A percentile compares a stretch with the other conserved stretches of the same genome.
Evolutionary conservation across 2,329 filamentous ascomycete genomes (phyloP).

Genomic region (Nemania serpens): DNA sequence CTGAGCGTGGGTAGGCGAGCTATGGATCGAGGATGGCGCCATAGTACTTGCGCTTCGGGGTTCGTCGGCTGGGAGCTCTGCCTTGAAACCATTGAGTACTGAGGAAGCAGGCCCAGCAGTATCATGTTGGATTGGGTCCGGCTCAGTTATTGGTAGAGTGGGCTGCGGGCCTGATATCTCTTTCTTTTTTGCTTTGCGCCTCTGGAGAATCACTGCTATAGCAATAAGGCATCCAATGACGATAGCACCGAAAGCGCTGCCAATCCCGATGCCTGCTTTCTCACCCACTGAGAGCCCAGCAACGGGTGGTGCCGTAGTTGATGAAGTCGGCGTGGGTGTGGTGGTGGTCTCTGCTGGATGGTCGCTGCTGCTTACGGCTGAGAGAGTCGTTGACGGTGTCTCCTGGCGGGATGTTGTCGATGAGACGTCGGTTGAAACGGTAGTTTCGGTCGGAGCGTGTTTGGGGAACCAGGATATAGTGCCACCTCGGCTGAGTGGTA

Average conservation of each 20-base stretch:
- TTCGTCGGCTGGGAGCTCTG: constrained; percentile 25
- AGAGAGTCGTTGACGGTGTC: not conserved
- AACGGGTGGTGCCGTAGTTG: not conserved
- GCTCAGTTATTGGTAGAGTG: not conserved
- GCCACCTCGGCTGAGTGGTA: constrained; percentile 18
- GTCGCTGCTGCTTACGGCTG: not conserved
- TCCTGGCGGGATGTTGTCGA: not conserved
- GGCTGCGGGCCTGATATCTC: not conserved
- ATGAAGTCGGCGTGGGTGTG: constrained; percentile 1
- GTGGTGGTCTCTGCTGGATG: not conserved
- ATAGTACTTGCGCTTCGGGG: constrained; percentile 9
- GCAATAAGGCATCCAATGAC: constrained; percentile 12
- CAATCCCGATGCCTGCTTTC: constrained; percentile 25
- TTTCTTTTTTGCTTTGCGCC: constrained; percentile 6
- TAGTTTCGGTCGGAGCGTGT: constrained; percentile 13
- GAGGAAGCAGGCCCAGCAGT: not conserved
- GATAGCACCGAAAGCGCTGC: constrained; percentile 14
- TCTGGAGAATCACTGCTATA: constrained; percentile 10
- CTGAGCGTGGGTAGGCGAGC: not conserved
- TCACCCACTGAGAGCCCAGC: constrained; percentile 11
- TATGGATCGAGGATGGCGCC: not conserved
- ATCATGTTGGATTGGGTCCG: not conserved
- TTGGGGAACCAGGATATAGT: constrained; percentile 25
- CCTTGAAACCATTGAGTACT: constrained; percentile 21
- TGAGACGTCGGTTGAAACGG: not conserved